Base-by-base conservation (phyloP, 495 filamentous ascomycete species). In the Beverwykella pulmonaria region DNA sequence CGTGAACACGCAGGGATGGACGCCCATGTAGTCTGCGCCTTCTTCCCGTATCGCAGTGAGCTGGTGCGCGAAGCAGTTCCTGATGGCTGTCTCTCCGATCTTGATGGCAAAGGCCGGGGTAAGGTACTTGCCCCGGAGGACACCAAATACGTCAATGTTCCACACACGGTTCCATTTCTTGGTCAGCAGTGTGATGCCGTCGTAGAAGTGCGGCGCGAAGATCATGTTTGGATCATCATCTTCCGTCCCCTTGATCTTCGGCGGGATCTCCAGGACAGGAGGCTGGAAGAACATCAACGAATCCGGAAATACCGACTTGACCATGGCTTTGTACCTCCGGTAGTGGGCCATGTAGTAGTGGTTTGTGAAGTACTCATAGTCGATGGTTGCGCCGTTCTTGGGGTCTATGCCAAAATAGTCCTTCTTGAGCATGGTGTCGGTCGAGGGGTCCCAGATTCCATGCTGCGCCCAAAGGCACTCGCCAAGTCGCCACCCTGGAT, bases 81-180 rank as follows among this genome's bases (percentile, higher is more conserved):
- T 84, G 68, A 98, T 98, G 0, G 95, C 95, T 0, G 92, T 90
- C 78, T 98, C 94, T 23, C 94, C 94, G 52, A 98, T 80, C 74
- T 92, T 94, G 72, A 98, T 85, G 15, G 90, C 94, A 74, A 98
- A 93, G 0, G 90, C 88, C 15, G 94, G 94, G 17, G 88, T 87
- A 68, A 88, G 80, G 70, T 98, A 98, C 63, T 88, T 88, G 14
- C 95, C 94, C 27, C 94, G 87, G 47, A 98, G 83, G 14, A 98
- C 82, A 1, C 94, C 94, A 60, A 98, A 86, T 22, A 98, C 92
- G 78, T 98, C 94, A 17, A 98, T 88, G 71, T 98, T 98, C 88
- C 94, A 98, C 22, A 88, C 83, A 0, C 92, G 88, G 74, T 98
- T 98, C 86, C 95, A 98, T 75, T 95, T 95, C 79, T 98, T 98